Base-by-base conservation (phyloP, 805 yeast species). In the Spathaspora boniae region DNA sequence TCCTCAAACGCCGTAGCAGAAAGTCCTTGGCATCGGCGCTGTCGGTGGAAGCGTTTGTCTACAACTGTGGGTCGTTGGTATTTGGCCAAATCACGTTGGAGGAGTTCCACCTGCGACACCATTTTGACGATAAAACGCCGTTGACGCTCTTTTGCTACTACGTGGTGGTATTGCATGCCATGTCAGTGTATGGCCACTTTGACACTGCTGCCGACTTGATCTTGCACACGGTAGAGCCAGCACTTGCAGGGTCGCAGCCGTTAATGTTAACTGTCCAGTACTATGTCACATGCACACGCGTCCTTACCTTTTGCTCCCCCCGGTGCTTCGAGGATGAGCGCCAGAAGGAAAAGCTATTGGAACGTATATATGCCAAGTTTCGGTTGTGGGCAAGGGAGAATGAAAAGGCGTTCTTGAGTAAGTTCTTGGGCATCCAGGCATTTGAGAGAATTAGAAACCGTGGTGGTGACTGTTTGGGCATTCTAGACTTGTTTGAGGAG, bases 401-500 rank as follows among this genome's bases (percentile, higher is more conserved):
- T 32, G 73, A 72, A 2, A 40, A 50, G 3, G 53, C 56, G 19
- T 72, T 72, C 45, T 6, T 45, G 69, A n/a, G 70, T 68, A 44
- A 50, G 50, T 33, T 35, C 58, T 26, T 38, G 62, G 5, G 42
- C n/a, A n/a, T 71, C 12, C 48, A 55, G 24, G 74, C 74, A 2
- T 44, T 51, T 17, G 29, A 43, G 11, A 46, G 36, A 17, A 38
- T 51, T 6, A 46, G 49, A 2, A 45, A 46, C 4, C 40, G 39
- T 3, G 24, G 22, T 0, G 16, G 22, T 1, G 46, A 65, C 4
- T 60, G 61, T 14, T 44, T 74, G 15, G 65, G 57, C 16, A 54
- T 64, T 3, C 46, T 74, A 6, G 78, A 74, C 39, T 41, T 53
- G 12, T 74, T 65, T 44, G 74, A 71, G 34, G 64, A 56, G 16